A percentile compares a stretch with the other conserved stretches of the same genome.
These are phyloP conservation scores for Myxozyma melibiosi DNA, from an alignment of 805 yeast genomes.

Conservation along the genomic window DNA sequence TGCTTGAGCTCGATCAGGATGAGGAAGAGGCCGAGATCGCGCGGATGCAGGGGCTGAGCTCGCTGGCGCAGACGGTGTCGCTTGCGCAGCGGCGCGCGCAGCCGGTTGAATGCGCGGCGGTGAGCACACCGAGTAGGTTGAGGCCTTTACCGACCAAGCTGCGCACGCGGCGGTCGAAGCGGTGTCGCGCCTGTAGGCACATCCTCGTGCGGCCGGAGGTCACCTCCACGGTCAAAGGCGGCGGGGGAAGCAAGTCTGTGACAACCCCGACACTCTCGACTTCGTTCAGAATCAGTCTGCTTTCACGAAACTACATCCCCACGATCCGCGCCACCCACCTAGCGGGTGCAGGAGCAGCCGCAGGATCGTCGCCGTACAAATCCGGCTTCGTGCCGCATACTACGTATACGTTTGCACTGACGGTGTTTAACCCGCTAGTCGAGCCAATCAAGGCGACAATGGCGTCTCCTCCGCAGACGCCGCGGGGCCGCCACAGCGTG, in stretches of 20 bases:
- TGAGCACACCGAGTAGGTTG: not conserved
- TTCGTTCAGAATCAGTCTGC: conserved; percentile 22
- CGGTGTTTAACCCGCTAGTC: conserved; percentile 27
- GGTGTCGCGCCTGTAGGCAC: conserved; percentile 42
- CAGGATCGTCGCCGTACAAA: not conserved
- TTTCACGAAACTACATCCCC: conserved; percentile 22
- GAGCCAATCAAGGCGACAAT: conserved; percentile 20
- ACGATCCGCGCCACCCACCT: conserved; percentile 22
- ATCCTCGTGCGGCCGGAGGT: conserved; percentile 41
- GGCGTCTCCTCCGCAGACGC: conserved; percentile 27
- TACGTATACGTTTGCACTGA: conserved; percentile 27
- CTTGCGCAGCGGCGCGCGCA: conserved; percentile 8
- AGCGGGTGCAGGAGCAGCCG: not conserved
- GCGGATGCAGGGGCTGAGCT: not conserved
- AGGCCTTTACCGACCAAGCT: conserved; percentile 38
- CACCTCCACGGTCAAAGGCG: not conserved
- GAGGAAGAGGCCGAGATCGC: not conserved
- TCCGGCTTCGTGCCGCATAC: conserved; percentile 14
- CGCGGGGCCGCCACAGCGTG: conserved; percentile 16
- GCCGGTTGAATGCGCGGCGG: not conserved
- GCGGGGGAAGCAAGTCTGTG: not conserved
- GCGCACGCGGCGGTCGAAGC: conserved; percentile 37
- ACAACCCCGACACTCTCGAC: conserved; percentile 14
- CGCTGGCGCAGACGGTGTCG: not conserved
- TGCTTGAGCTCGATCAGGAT: not conserved